Conservation (phyloP, 108 stramenopile species). For the Fragilaria radians region DNA sequence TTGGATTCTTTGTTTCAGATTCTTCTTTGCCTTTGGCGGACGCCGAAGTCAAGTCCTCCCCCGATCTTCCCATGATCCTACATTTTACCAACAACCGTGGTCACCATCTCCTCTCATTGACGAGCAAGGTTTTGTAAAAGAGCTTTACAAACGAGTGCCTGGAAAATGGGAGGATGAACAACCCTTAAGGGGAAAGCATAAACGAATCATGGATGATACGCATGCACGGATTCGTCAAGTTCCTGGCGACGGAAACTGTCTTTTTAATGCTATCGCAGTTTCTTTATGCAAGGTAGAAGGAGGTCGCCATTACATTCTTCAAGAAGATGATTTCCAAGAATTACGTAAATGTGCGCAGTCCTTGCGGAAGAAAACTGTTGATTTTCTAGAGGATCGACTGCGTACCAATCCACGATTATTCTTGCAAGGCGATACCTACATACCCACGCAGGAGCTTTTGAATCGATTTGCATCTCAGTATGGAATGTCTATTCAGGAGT, state of each 20-base stretch:
- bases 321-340: background rate
- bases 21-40: background rate
- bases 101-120: conserved; percentile 66
- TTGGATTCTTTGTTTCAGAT: too few species aligned
- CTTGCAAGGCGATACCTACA: conserved; percentile 73
- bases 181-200: conserved; percentile 19
- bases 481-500: conserved; percentile 66
- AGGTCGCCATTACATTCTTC: background rate
- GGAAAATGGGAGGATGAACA: conserved; percentile 74
- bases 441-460: conserved; percentile 64
- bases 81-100: conserved; percentile 56
- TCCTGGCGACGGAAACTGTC: conserved; percentile 88
- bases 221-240: conserved; percentile 72
- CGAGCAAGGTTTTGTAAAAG: conserved; percentile 54
- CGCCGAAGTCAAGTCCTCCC: background rate
- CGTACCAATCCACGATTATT: conserved; percentile 34
- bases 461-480: conserved; percentile 74
- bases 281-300: conserved; percentile 7
- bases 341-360: conserved; percentile 6
- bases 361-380: conserved; percentile 45
- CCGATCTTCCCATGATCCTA: background rate
- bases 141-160: conserved; percentile 43
- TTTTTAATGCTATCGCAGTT: conserved; percentile 68
- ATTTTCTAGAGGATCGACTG: conserved; percentile 28
- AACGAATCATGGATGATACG: background rate